A percentile compares a stretch with the other conserved stretches of the same genome.
phyloP scores from a whole-genome alignment of 2,329 filamentous ascomycete species.

The Trichoderma sp. region DNA sequence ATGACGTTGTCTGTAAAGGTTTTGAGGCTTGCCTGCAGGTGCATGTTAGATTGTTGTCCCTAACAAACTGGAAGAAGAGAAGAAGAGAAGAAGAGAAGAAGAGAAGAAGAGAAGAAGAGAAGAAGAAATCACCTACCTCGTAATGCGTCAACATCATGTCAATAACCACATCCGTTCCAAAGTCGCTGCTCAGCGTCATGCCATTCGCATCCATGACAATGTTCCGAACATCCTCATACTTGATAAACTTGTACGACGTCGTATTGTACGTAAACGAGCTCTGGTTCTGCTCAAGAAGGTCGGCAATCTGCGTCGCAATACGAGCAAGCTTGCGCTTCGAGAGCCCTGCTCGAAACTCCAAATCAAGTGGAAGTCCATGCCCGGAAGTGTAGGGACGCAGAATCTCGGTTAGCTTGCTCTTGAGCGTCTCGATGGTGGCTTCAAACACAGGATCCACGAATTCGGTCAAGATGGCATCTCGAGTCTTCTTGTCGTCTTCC shows the following conservation, averaged over 20 bases:
- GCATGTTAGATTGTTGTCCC: neutral
- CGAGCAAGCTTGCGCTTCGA: neutral
- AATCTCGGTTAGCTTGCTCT: slow-evolving; percentile 1
- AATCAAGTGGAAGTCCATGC: neutral
- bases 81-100: too few relatives aligned
- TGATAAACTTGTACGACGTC: neutral
- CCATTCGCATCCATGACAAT: neutral
- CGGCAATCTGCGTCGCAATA: neutral
- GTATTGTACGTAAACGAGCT: neutral
- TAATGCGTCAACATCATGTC: slow-evolving; percentile 19
- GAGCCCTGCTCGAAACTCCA: neutral
- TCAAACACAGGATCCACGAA: slow-evolving; percentile 8
- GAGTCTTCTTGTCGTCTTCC: slow-evolving; percentile 26
- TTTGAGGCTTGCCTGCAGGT: neutral
- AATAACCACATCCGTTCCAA: slow-evolving; percentile 8
- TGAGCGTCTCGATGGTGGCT: neutral
- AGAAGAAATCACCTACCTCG: neutral
- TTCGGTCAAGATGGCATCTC: neutral
- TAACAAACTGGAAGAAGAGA: neutral
- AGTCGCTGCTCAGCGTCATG: neutral
- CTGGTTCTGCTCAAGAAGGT: neutral
- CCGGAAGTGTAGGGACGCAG: neutral
- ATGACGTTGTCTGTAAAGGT: slow-evolving; percentile 20
- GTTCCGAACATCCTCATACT: neutral
- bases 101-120: too few relatives aligned